Percentiles rank a stretch among this genome's conserved stretches.
These are phyloP conservation scores for Auriscalpium vulgare DNA, from an alignment of 768 basidiomycete genomes.

Conservation along the genomic window DNA sequence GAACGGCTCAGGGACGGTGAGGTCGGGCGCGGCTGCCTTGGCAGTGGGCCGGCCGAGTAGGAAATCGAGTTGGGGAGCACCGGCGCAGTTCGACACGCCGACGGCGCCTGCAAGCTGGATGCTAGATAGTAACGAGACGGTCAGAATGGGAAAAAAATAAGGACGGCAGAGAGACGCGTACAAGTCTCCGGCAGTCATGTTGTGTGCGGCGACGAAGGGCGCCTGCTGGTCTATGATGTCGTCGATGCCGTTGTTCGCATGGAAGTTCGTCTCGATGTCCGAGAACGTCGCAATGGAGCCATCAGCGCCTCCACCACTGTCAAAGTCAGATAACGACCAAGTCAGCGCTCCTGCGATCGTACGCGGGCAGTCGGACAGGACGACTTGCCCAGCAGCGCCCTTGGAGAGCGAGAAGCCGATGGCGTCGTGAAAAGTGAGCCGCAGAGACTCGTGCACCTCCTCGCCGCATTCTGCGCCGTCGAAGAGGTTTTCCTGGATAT, in stretches of 20 bases:
- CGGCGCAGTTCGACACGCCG: conserved; percentile 30
- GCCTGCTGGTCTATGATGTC: conserved; percentile 31
- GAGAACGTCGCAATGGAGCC: conserved; percentile 42
- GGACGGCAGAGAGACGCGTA: conserved; percentile 9
- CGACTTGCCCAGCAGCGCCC: conserved; percentile 10
- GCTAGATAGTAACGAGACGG: conserved; percentile 14
- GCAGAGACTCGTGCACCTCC: conserved; percentile 22
- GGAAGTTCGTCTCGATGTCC: conserved; percentile 33
- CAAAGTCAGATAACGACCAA: neutral
- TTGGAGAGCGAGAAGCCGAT: conserved; percentile 11
- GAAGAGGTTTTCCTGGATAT: conserved; percentile 23
- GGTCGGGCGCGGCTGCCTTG: conserved; percentile 23
- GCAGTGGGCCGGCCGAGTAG: conserved; percentile 27
- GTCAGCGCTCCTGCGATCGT: neutral
- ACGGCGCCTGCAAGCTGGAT: conserved; percentile 32
- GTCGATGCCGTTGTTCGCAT: conserved; percentile 35
- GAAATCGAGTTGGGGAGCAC: conserved; percentile 31
- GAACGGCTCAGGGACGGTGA: conserved; percentile 26
- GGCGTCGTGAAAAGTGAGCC: conserved; percentile 23
- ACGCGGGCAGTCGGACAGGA: conserved; percentile 1
- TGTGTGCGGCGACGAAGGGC: conserved; percentile 27
- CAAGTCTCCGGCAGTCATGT: conserved; percentile 40
- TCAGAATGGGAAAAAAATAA: too few relatives aligned
- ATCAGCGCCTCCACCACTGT: conserved; percentile 28
- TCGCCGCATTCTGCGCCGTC: conserved; percentile 22